These are phyloP conservation scores for Diaporthe citriasiana DNA, from an alignment of 2,329 filamentous ascomycete genomes.

Conservation along the genomic window DNA sequence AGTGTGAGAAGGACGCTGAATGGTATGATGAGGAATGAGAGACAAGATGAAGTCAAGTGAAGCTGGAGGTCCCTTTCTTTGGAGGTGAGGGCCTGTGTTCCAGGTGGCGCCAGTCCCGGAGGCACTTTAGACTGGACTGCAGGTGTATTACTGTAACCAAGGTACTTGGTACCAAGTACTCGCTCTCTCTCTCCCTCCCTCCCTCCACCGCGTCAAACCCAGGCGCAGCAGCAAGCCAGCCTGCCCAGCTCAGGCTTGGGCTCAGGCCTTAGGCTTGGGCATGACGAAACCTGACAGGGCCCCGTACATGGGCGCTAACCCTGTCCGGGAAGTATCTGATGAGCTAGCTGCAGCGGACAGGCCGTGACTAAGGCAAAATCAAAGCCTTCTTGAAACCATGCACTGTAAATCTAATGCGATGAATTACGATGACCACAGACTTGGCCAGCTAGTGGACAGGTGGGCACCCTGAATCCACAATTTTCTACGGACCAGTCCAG, in stretches of 20 bases:
- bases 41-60: conserved; percentile 14
- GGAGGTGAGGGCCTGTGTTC: conserved; percentile 27
- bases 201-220: not conserved
- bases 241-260: conserved; percentile 21
- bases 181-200: not conserved
- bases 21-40: conserved; percentile 23
- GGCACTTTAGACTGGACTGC: conserved; percentile 7
- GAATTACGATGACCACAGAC: conserved; percentile 34
- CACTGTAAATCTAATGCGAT: conserved; percentile 33
- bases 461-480: not conserved
- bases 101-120: conserved; percentile 26
- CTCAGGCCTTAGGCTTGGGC: conserved; percentile 21
- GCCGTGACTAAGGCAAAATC: conserved; percentile 24
- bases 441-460: conserved; percentile 30
- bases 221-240: conserved; percentile 26
- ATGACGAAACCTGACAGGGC: conserved; percentile 35
- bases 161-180: not conserved
- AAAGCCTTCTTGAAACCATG: conserved; percentile 31
- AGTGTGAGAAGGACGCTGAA: conserved; percentile 4
- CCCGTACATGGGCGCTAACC: not conserved
- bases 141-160: not conserved
- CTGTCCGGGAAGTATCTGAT: conserved; percentile 24
- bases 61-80: conserved; percentile 29
- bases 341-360: conserved; percentile 14
- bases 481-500: not conserved